Conservation (phyloP, 1,284 basidiomycete genomes). For the Sporisorium iseilematis-ciliati region DNA sequence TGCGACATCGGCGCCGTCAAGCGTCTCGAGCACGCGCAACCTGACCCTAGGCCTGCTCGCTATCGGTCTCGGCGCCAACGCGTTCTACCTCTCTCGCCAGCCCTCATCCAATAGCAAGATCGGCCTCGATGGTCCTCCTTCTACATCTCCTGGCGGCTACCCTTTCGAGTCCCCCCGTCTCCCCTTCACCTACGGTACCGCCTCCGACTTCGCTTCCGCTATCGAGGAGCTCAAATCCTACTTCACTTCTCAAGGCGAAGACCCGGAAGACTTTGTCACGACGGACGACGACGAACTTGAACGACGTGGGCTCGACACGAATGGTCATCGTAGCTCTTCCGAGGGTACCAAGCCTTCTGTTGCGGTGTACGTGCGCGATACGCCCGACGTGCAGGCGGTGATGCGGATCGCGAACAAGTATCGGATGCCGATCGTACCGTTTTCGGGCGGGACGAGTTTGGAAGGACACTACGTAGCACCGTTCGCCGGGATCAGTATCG, state of each 20-base stretch:
- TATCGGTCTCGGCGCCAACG: constrained; percentile 35
- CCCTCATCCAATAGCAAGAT: constrained; percentile 12
- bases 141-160: not conserved
- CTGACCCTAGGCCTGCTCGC: constrained; percentile 32
- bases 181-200: constrained; percentile 43
- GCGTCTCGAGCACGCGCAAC: constrained; percentile 18
- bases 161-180: constrained; percentile 31
- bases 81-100: constrained; percentile 34
- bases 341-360: constrained; percentile 53
- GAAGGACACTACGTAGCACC: constrained; percentile 64
- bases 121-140: constrained; percentile 21
- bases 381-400: constrained; percentile 55
- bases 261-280: constrained; percentile 41
- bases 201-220: constrained; percentile 41
- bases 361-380: constrained; percentile 50
- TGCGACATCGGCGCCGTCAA: not conserved
- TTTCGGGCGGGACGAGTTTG: constrained; percentile 76
- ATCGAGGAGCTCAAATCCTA: constrained; percentile 54
- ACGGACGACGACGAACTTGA: constrained; percentile 51
- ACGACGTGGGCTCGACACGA: constrained; percentile 45
- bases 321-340: constrained; percentile 40
- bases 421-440: constrained; percentile 79
- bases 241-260: constrained; percentile 45
- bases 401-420: constrained; percentile 75
- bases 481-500: constrained; percentile 76